Conservation (phyloP, 2,329 filamentous ascomycete genomes). For the Diplodia intermedia region DNA sequence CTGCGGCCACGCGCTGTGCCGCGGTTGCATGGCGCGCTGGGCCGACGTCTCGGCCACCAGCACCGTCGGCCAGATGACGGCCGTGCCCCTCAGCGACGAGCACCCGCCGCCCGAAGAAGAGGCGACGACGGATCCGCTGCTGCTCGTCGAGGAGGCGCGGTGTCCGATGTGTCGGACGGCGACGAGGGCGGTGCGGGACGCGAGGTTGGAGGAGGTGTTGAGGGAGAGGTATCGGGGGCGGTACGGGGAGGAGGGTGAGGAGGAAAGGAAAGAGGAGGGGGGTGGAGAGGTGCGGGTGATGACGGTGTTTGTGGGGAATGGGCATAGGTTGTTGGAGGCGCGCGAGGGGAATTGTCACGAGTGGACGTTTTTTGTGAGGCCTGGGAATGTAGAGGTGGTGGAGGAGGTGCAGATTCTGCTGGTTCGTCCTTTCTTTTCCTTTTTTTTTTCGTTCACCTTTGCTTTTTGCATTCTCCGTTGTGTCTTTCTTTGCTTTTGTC, state of each 20-base stretch:
- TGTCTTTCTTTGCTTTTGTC: no score
- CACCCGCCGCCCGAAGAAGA: conserved; percentile 39
- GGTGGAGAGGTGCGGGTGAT: conserved; percentile 46
- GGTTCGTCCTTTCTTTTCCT: background rate
- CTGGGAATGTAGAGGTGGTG: conserved; percentile 53
- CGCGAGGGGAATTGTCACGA: conserved; percentile 49
- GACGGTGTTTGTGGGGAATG: conserved; percentile 55
- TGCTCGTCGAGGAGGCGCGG: conserved; percentile 44
- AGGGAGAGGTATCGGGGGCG: conserved; percentile 45
- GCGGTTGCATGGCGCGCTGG: conserved; percentile 57
- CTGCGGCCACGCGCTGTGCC: conserved; percentile 52
- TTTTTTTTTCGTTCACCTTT: background rate
- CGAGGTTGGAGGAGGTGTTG: conserved; percentile 40
- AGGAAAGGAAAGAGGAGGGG: conserved; percentile 38
- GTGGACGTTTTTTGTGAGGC: conserved; percentile 57
- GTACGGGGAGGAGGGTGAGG: conserved; percentile 33
- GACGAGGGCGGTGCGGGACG: conserved; percentile 46
- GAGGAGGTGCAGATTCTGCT: conserved; percentile 39
- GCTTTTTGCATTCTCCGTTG: background rate
- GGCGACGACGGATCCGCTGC: background rate
- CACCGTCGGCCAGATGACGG: conserved; percentile 48
- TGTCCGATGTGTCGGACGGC: conserved; percentile 57
- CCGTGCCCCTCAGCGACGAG: conserved; percentile 49
- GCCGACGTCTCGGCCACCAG: conserved; percentile 48
- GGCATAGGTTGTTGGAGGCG: conserved; percentile 43